phyloP scores from a whole-genome alignment of 768 basidiomycete genomes.

The Hemileccinum impolitum region DNA sequence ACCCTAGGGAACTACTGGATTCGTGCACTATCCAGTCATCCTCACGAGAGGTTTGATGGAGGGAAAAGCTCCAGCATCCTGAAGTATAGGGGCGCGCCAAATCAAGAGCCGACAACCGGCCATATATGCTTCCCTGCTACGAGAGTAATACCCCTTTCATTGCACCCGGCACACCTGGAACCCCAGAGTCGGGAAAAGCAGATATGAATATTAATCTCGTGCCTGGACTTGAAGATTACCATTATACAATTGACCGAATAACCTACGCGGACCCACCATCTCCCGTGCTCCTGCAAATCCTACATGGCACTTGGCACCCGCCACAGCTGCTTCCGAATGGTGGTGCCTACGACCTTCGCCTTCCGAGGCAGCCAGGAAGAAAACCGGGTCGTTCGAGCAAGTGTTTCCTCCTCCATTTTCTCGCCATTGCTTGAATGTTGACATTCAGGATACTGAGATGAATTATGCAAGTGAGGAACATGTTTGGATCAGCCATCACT shows the following conservation, averaged over 20 bases:
- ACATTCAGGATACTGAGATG: slow-evolving; percentile 9
- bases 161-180: slow-evolving; percentile 22
- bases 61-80: slow-evolving; percentile 19
- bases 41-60: slow-evolving; percentile 35
- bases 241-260: slow-evolving; percentile 10
- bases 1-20: slow-evolving; percentile 41
- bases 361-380: slow-evolving; percentile 10
- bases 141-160: slow-evolving; percentile 20
- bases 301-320: slow-evolving; percentile 19
- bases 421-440: background rate
- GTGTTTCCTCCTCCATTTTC: background rate
- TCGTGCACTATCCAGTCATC: slow-evolving; percentile 1
- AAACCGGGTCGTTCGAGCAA: slow-evolving; percentile 13
- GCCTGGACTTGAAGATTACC: background rate
- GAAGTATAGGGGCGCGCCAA: slow-evolving; percentile 21
- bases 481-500: background rate
- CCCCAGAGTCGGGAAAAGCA: slow-evolving; percentile 18
- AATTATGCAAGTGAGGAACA: slow-evolving; percentile 10
- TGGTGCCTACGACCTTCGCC: slow-evolving; percentile 15
- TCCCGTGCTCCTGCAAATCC: slow-evolving; percentile 21
- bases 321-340: slow-evolving; percentile 13
- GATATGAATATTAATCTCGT: slow-evolving; percentile 25
- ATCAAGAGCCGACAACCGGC: slow-evolving; percentile 28
- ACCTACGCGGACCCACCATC: slow-evolving; percentile 5
- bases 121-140: slow-evolving; percentile 7